Percentiles rank a stretch among this genome's conserved stretches.
Evolutionary conservation across 169 alveolate species (phyloP).

Genomic region (Theileria annulata): DNA sequence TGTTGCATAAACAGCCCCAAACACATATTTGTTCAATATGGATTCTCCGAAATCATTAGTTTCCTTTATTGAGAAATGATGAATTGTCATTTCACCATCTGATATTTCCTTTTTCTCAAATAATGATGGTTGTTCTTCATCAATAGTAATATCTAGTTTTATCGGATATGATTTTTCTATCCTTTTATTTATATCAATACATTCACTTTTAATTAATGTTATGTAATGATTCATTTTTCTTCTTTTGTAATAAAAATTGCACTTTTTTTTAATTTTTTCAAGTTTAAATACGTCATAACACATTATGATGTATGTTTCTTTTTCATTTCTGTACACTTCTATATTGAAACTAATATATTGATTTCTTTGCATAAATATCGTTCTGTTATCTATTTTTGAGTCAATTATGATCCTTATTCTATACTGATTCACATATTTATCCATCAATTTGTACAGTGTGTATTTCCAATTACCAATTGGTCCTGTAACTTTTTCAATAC

Average conservation of each 20-base stretch:
- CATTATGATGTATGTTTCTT: neutral
- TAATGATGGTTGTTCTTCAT: neutral
- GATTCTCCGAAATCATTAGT: neutral
- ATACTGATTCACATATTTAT: neutral
- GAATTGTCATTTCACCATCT: neutral
- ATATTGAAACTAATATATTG: neutral
- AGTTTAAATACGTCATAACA: too few relatives aligned
- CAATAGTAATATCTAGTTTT: neutral
- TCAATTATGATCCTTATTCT: neutral
- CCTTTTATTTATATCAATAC: neutral
- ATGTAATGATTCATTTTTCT: neutral
- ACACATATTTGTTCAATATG: neutral
- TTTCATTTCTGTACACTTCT: neutral
- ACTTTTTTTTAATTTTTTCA: neutral
- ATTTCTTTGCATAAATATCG: neutral
- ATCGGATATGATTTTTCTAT: neutral
- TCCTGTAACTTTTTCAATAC: constrained; percentile 13
- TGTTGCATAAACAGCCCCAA: too few relatives aligned
- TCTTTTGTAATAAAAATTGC: neutral
- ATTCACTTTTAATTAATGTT: neutral
- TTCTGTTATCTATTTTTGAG: neutral
- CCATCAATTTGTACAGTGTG: neutral
- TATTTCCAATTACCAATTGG: neutral
- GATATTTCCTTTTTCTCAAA: neutral
- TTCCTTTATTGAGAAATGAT: neutral